Evolutionary conservation across 2,329 filamentous ascomycete genomes (phyloP).

Genomic region (Trichoderma polysporum): DNA sequence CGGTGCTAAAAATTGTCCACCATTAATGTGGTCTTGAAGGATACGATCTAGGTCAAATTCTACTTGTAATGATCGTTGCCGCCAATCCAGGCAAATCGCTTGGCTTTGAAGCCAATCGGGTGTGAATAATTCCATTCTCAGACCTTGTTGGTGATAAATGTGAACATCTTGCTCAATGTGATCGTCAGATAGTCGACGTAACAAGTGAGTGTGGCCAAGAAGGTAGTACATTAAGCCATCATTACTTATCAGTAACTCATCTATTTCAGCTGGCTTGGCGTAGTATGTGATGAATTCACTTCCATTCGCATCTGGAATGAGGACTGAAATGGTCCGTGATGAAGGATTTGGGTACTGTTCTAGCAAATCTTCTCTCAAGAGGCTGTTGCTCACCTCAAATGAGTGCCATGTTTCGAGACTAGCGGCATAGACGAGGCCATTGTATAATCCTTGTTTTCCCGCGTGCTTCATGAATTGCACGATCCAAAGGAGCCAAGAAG

Average conservation of each 20-base stretch:
- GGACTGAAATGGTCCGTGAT: neutral
- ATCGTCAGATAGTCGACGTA: neutral
- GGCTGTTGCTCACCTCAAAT: neutral
- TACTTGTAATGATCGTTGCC: neutral
- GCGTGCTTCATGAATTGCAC: neutral
- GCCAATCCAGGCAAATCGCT: neutral
- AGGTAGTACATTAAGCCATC: neutral
- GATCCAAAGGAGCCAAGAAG: conserved; percentile 6
- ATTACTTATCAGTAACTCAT: neutral
- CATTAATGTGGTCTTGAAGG: conserved; percentile 2
- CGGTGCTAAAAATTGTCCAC: neutral
- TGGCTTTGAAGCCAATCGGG: conserved; percentile 9
- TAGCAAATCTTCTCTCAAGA: neutral
- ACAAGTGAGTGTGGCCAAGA: neutral
- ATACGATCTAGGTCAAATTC: conserved; percentile 5
- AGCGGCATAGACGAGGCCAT: neutral
- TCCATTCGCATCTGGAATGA: neutral
- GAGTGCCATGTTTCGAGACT: conserved; percentile 1
- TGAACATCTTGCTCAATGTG: neutral
- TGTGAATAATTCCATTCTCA: neutral
- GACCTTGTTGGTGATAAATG: neutral
- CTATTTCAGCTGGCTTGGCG: neutral
- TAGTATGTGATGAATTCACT: neutral
- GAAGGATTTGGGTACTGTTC: neutral
- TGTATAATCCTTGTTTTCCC: neutral